phyloP scores from a whole-genome alignment of 192 early-diverging fungal species.

The Mortierella hygrophila region DNA sequence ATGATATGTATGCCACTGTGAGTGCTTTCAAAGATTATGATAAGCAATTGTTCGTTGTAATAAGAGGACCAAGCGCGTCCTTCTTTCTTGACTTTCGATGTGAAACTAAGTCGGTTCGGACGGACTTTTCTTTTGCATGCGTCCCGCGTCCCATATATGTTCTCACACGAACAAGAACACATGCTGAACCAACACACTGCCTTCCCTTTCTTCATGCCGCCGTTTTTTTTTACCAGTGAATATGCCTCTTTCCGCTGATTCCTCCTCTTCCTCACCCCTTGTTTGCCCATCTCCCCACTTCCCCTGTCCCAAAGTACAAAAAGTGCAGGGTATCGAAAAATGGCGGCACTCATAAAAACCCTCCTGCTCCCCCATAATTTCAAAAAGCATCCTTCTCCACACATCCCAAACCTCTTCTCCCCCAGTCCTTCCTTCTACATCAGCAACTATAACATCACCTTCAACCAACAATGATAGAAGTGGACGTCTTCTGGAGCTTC shows the following conservation, averaged over 20 bases:
- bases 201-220: not conserved
- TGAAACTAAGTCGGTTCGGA: not conserved
- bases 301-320: too few species aligned
- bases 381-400: not conserved
- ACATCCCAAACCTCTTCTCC: not conserved
- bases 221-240: not conserved
- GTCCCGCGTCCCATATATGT: not conserved
- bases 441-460: not conserved
- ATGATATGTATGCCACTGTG: not conserved
- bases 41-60: not conserved
- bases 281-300: too few species aligned
- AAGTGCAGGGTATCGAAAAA: too few species aligned
- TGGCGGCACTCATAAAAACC: not conserved
- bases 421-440: not conserved
- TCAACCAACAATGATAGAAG: slow-evolving; percentile 10
- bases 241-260: not conserved
- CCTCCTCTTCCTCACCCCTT: too few species aligned
- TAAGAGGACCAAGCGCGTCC: not conserved
- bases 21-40: not conserved
- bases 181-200: not conserved
- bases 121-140: not conserved
- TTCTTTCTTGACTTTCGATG: not conserved
- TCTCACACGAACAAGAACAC: not conserved
- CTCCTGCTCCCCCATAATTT: not conserved
- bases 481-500: slow-evolving; percentile 32